phyloP scores from a whole-genome alignment of 352 stramenopile genomes.

The Pelagophyceae sp. region DNA sequence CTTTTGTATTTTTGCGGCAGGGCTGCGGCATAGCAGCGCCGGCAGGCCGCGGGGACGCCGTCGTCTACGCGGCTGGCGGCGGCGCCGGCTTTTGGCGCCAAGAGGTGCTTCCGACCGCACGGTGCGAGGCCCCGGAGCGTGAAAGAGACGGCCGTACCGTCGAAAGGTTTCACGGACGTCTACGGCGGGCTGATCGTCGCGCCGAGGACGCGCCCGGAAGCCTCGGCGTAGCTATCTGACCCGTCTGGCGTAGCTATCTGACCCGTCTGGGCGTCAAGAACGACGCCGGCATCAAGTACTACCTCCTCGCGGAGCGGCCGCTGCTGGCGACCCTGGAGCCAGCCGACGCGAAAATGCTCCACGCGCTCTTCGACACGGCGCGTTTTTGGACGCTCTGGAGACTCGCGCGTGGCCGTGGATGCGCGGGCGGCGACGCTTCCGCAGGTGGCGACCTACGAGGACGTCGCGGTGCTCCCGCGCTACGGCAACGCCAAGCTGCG shows the following conservation, averaged over 20 bases:
- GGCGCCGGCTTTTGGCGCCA: background rate
- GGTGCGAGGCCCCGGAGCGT: too few species aligned
- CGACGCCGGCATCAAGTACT: background rate
- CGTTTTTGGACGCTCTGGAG: background rate
- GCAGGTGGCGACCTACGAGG: background rate
- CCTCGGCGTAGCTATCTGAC: background rate
- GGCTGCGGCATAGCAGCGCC: background rate
- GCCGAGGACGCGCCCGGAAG: too few species aligned
- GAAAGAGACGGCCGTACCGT: too few species aligned
- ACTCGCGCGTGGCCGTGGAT: too few species aligned
- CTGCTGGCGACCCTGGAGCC: background rate
- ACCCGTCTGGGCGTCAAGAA: background rate
- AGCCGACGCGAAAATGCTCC: too few species aligned
- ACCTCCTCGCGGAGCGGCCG: background rate
- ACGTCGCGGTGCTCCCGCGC: background rate
- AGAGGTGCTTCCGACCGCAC: background rate
- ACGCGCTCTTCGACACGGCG: too few species aligned
- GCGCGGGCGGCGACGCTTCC: too few species aligned
- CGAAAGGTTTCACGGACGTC: too few species aligned
- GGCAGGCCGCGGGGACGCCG: background rate
- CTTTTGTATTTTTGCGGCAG: background rate
- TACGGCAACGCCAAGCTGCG: background rate
- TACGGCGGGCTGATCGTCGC: background rate
- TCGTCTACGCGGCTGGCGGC: conserved; percentile 13
- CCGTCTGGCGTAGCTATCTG: background rate